Conservation (phyloP, 2,329 filamentous ascomycete species). For the Aureobasidium sp. region DNA sequence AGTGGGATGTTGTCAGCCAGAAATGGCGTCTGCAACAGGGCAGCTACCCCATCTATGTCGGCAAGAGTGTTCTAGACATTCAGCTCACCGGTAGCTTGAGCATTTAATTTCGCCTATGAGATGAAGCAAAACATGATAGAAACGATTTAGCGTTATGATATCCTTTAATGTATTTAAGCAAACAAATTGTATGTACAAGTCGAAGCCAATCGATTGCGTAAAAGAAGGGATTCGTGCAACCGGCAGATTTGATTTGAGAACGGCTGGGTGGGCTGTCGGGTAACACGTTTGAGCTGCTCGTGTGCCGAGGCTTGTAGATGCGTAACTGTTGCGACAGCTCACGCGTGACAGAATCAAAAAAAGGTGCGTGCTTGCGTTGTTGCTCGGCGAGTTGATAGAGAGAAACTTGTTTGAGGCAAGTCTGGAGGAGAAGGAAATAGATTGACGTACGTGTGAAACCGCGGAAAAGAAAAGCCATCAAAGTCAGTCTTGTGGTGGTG, state of each 20-base stretch:
- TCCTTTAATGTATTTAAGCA: not conserved
- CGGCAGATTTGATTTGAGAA: slow-evolving; percentile 7
- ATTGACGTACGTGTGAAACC: not conserved
- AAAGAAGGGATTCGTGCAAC: not conserved
- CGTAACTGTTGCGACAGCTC: not conserved
- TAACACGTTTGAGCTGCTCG: not conserved
- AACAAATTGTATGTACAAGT: not conserved
- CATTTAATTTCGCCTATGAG: slow-evolving; percentile 7
- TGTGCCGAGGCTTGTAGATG: not conserved
- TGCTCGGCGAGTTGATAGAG: not conserved
- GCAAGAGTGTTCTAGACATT: slow-evolving; percentile 32
- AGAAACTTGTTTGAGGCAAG: not conserved
- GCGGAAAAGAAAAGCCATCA: not conserved
- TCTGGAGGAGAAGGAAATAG: not conserved
- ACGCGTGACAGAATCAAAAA: not conserved
- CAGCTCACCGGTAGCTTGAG: slow-evolving; percentile 22
- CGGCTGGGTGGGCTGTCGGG: not conserved
- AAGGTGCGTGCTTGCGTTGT: not conserved
- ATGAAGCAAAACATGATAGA: not conserved
- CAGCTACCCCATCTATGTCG: slow-evolving; percentile 41
- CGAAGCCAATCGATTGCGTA: slow-evolving; percentile 1
- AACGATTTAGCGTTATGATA: not conserved
- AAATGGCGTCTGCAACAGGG: slow-evolving; percentile 44
- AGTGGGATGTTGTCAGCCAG: slow-evolving; percentile 44
- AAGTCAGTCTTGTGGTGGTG: not conserved